phyloP scores from a whole-genome alignment of 768 basidiomycete species.

The Auricularia cornea region DNA sequence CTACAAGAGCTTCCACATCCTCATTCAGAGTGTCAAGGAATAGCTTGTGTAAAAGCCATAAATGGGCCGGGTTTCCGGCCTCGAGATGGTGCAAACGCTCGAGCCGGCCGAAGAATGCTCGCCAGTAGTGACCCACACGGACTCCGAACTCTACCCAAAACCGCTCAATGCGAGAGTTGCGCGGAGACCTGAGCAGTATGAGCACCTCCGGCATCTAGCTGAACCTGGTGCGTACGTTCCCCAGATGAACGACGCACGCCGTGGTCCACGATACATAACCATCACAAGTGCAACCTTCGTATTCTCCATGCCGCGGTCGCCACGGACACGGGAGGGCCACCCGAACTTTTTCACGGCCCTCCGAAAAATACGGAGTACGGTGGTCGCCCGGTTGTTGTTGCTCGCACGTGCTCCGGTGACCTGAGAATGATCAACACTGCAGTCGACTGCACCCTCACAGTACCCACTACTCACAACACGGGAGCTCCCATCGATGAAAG shows the following conservation, averaged over 20 bases:
- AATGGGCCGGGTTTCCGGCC: constrained; percentile 6
- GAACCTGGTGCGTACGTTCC: constrained; percentile 7
- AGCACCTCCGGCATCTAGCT: too few species aligned
- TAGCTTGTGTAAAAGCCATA: constrained; percentile 12
- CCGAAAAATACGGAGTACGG: constrained; percentile 11
- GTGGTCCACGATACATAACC: constrained; percentile 8
- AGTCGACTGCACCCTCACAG: too few species aligned
- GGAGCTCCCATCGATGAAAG: constrained; percentile 11
- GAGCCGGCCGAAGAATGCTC: constrained; percentile 10
- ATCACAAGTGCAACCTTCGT: constrained; percentile 12
- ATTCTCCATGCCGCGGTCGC: constrained; percentile 17
- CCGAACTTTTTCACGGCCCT: constrained; percentile 8
- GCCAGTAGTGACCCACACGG: constrained; percentile 11
- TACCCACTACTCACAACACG: constrained; percentile 1
- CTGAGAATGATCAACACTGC: too few species aligned
- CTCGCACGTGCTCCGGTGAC: constrained; percentile 16
- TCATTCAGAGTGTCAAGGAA: constrained; percentile 11
- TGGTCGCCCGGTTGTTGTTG: constrained; percentile 19
- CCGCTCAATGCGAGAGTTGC: constrained; percentile 13
- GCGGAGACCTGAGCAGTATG: constrained; percentile 7
- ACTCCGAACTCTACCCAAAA: constrained; percentile 11
- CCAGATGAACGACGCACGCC: constrained; percentile 15
- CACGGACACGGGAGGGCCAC: constrained; percentile 11
- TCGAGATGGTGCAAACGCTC: constrained; percentile 9
- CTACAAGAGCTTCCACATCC: constrained; percentile 8